Evolutionary conservation across 441 rosid species (phyloP).

Genomic region (Heliophila coronopifolia): DNA sequence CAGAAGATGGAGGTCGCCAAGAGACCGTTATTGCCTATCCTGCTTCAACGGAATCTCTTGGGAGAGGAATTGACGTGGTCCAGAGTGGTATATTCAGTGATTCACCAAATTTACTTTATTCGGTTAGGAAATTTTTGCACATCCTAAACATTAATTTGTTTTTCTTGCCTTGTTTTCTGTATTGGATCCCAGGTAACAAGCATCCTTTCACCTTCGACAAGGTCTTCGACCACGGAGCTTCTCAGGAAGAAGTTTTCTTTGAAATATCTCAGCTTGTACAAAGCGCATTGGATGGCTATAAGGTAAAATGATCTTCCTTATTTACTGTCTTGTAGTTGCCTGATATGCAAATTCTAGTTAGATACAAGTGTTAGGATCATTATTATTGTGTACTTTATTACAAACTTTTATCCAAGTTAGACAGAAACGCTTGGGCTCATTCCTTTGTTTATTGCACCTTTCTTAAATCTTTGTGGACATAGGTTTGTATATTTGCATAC

Average conservation of each 20-base stretch:
- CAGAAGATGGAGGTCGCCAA: constrained; percentile 63
- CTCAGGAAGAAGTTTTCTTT: constrained; percentile 82
- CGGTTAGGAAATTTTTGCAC: not conserved
- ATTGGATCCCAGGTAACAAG: constrained; percentile 48
- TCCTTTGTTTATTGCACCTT: not conserved
- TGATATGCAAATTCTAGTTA: not conserved
- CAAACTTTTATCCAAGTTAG: not conserved
- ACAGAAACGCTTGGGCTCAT: not conserved
- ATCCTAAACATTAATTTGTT: not conserved
- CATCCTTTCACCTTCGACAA: constrained; percentile 89
- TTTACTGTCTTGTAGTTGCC: not conserved
- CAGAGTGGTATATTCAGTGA: constrained; percentile 57
- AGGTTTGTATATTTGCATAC: constrained; percentile 98
- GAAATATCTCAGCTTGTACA: constrained; percentile 92
- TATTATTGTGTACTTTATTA: too few species aligned
- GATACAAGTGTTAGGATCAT: not conserved
- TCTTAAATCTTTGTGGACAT: constrained; percentile 20
- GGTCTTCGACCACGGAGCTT: constrained; percentile 77
- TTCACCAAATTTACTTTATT: not conserved
- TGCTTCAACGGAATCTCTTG: constrained; percentile 58
- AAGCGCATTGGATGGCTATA: constrained; percentile 95
- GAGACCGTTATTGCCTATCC: constrained; percentile 71
- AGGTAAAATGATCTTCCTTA: constrained; percentile 43
- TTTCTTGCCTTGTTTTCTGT: not conserved
- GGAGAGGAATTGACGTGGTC: constrained; percentile 71